These are phyloP conservation scores for Marasmius sp. DNA, from an alignment of 1,284 basidiomycete genomes.

Conservation along the genomic window DNA sequence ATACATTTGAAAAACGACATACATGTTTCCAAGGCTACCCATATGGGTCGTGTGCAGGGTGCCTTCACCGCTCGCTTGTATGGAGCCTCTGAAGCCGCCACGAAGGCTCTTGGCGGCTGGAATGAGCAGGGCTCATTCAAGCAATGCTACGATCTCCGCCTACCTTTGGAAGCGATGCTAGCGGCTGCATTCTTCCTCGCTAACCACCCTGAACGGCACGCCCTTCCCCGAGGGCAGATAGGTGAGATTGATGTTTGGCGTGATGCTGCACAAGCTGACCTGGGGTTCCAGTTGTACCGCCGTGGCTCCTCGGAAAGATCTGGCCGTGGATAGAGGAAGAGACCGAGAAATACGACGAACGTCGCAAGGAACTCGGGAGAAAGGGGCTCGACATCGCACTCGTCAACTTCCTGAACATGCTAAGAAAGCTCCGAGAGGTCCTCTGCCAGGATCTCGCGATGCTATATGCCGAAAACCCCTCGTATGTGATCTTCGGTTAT, in stretches of 20 bases:
- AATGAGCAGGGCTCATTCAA: conserved; percentile 1
- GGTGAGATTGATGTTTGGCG: too few relatives aligned
- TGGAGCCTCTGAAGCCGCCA: neutral
- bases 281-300: conserved; percentile 9
- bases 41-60: neutral
- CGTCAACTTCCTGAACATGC: conserved; percentile 15
- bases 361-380: neutral
- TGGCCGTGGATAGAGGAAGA: conserved; percentile 24
- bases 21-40: neutral
- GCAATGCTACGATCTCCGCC: conserved; percentile 13
- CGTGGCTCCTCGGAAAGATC: conserved; percentile 6
- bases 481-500: conserved; percentile 17
- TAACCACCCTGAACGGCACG: conserved; percentile 13
- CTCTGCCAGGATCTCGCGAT: conserved; percentile 28
- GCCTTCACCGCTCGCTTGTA: neutral
- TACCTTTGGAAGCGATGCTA: conserved; percentile 18
- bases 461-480: conserved; percentile 17
- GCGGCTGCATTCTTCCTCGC: conserved; percentile 10
- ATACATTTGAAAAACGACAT: conserved; percentile 16
- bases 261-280: too few relatives aligned
- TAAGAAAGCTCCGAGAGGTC: conserved; percentile 16
- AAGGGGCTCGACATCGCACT: conserved; percentile 18
- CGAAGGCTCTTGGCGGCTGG: conserved; percentile 18
- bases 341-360: conserved; percentile 5
- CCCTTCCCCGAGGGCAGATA: conserved; percentile 12